phyloP scores from a whole-genome alignment of 768 basidiomycete genomes.

The Galerina sulciceps region DNA sequence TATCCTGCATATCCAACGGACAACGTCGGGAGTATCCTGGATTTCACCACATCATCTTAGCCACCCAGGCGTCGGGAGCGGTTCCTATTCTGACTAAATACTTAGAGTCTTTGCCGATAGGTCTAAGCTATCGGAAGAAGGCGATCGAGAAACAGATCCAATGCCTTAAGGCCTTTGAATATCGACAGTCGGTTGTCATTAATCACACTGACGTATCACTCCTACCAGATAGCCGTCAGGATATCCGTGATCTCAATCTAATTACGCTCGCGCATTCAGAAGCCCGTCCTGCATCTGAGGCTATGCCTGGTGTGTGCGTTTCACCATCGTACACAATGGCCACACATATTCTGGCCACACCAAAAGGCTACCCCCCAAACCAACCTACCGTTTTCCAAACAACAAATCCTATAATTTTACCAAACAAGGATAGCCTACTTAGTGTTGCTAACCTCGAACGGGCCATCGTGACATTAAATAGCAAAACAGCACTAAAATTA shows the following conservation, averaged over 20 bases:
- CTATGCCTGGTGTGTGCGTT: slow-evolving; percentile 35
- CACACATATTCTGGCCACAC: slow-evolving; percentile 61
- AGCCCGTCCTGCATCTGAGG: not conserved
- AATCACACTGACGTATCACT: slow-evolving; percentile 71
- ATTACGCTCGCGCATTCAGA: slow-evolving; percentile 14
- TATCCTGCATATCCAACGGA: slow-evolving; percentile 39
- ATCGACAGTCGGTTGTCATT: slow-evolving; percentile 61
- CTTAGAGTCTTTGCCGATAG: slow-evolving; percentile 37
- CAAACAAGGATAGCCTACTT: slow-evolving; percentile 50
- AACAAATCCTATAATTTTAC: slow-evolving; percentile 70
- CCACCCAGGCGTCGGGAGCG: slow-evolving; percentile 75
- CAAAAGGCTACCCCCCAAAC: slow-evolving; percentile 34
- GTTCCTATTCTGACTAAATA: slow-evolving; percentile 55
- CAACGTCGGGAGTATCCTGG: slow-evolving; percentile 38
- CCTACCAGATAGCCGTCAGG: slow-evolving; percentile 51
- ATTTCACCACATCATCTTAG: slow-evolving; percentile 72
- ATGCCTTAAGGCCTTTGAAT: slow-evolving; percentile 58
- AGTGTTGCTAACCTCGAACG: slow-evolving; percentile 66
- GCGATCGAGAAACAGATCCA: slow-evolving; percentile 43
- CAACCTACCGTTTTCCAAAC: slow-evolving; percentile 62
- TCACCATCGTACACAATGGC: slow-evolving; percentile 65
- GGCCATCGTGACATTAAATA: slow-evolving; percentile 54
- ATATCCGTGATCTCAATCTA: slow-evolving; percentile 72
- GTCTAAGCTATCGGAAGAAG: slow-evolving; percentile 27
- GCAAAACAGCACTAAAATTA: slow-evolving; percentile 54